phyloP scores from a whole-genome alignment of 306 rosid species.

The Oxytropis ochrocephala region DNA sequence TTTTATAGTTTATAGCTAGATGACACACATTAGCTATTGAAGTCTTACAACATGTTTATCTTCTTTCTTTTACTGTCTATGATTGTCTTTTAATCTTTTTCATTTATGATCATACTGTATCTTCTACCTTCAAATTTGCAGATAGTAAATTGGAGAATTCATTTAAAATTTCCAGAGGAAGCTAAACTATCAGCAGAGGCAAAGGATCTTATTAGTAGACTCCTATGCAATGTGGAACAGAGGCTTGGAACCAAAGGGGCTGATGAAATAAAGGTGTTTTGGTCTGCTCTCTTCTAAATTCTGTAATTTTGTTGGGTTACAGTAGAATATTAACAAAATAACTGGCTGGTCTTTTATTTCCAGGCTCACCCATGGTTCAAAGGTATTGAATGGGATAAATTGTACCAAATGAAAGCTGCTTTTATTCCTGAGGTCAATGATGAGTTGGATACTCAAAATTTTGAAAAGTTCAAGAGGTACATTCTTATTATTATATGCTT shows the following conservation, averaged over 20 bases:
- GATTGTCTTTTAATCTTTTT: slow-evolving; percentile 9
- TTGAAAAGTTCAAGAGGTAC: slow-evolving; percentile 98
- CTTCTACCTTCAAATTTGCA: slow-evolving; percentile 35
- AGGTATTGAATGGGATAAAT: slow-evolving; percentile 83
- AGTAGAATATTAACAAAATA: slow-evolving; percentile 24
- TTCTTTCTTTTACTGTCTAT: neutral
- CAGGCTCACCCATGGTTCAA: slow-evolving; percentile 97
- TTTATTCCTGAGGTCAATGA: slow-evolving; percentile 97
- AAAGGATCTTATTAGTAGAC: slow-evolving; percentile 81
- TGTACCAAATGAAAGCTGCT: slow-evolving; percentile 94
- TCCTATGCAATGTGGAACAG: slow-evolving; percentile 88
- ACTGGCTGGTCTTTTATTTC: slow-evolving; percentile 29
- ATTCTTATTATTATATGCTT: neutral
- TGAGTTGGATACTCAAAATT: slow-evolving; percentile 97
- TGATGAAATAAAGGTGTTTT: slow-evolving; percentile 97
- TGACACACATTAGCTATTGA: neutral
- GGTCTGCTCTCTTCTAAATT: slow-evolving; percentile 56
- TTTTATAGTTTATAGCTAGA: neutral
- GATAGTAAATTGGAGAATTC: slow-evolving; percentile 97
- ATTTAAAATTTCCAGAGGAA: slow-evolving; percentile 98
- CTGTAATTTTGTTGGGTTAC: slow-evolving; percentile 19
- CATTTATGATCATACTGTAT: too few relatives aligned
- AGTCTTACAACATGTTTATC: neutral
- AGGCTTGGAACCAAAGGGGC: slow-evolving; percentile 98
- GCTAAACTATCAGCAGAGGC: slow-evolving; percentile 88